These are phyloP conservation scores for Karstenula rhodostoma DNA, from an alignment of 2,329 filamentous ascomycete species.

Conservation along the genomic window DNA sequence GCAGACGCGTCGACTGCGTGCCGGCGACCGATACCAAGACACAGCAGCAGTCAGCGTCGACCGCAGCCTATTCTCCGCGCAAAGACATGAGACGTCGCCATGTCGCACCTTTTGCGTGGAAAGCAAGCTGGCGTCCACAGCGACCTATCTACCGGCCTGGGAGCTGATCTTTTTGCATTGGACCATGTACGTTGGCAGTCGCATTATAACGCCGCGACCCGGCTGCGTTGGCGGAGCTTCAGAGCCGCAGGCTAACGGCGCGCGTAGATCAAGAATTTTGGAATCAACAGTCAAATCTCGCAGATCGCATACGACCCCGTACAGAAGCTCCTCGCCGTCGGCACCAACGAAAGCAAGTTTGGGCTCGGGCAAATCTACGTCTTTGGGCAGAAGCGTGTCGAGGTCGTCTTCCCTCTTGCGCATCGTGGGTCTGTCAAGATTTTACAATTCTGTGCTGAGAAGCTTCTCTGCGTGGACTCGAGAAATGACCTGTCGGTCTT, in stretches of 20 bases:
- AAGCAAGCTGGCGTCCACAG: slow-evolving; percentile 94
- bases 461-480: slow-evolving; percentile 82
- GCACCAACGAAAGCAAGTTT: slow-evolving; percentile 86
- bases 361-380: slow-evolving; percentile 89
- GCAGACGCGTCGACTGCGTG: slow-evolving; percentile 9
- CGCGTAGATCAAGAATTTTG: slow-evolving; percentile 44
- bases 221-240: slow-evolving; percentile 8
- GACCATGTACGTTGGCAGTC: slow-evolving; percentile 70
- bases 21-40: slow-evolving; percentile 16
- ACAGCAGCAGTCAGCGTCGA: neutral
- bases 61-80: slow-evolving; percentile 12
- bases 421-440: slow-evolving; percentile 77
- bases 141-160: slow-evolving; percentile 85
- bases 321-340: slow-evolving; percentile 90
- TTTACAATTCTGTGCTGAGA: slow-evolving; percentile 85
- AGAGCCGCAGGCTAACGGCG: slow-evolving; percentile 26
- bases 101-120: slow-evolving; percentile 87
- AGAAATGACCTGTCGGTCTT: slow-evolving; percentile 88
- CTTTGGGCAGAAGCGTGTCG: slow-evolving; percentile 82
- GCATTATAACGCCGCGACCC: slow-evolving; percentile 22
- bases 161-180: slow-evolving; percentile 78
- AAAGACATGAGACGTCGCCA: slow-evolving; percentile 55
- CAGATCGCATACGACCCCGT: slow-evolving; percentile 91
- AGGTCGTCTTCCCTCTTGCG: slow-evolving; percentile 75
- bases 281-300: slow-evolving; percentile 73